Conservation (phyloP, 352 stramenopile species). For the Globisporangium viniferum region DNA sequence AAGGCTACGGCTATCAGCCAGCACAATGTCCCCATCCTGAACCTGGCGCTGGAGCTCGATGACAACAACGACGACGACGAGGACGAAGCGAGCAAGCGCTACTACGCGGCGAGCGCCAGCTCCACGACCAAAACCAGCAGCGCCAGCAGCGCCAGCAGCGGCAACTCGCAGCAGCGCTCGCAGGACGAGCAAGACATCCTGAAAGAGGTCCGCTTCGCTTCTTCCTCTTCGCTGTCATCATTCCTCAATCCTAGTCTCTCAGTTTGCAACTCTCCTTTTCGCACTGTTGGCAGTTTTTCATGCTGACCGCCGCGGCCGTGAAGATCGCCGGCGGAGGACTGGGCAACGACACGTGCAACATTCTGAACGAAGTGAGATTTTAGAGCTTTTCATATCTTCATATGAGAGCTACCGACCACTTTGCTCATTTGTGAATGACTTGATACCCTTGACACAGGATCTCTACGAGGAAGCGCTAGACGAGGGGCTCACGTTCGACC, state of each 20-base stretch:
- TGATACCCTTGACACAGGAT: conserved; percentile 17
- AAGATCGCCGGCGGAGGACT: conserved; percentile 52
- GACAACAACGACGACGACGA: conserved; percentile 20
- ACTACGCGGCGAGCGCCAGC: not conserved
- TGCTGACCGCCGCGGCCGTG: conserved; percentile 51
- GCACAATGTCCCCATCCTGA: not conserved
- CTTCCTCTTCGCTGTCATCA: conserved; percentile 13
- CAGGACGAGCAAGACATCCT: conserved; percentile 30
- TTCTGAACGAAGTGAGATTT: conserved; percentile 36
- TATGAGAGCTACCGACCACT: not conserved
- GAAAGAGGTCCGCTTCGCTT: conserved; percentile 37
- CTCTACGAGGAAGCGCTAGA: conserved; percentile 46
- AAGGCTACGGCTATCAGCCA: not conserved
- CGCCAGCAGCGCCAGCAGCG: not conserved
- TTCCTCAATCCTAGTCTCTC: conserved; percentile 27
- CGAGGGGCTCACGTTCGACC: conserved; percentile 52
- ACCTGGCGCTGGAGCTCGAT: conserved; percentile 10
- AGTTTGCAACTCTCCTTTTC: conserved; percentile 35
- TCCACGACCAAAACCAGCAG: conserved; percentile 3
- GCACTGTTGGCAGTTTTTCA: conserved; percentile 43
- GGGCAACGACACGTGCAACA: conserved; percentile 59
- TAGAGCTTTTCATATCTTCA: not conserved
- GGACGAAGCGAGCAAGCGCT: conserved; percentile 4
- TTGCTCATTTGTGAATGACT: not conserved
- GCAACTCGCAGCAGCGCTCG: conserved; percentile 4